These are phyloP conservation scores for Aethionema arabicum DNA, from an alignment of 345 rosid species.

Conservation along the genomic window DNA sequence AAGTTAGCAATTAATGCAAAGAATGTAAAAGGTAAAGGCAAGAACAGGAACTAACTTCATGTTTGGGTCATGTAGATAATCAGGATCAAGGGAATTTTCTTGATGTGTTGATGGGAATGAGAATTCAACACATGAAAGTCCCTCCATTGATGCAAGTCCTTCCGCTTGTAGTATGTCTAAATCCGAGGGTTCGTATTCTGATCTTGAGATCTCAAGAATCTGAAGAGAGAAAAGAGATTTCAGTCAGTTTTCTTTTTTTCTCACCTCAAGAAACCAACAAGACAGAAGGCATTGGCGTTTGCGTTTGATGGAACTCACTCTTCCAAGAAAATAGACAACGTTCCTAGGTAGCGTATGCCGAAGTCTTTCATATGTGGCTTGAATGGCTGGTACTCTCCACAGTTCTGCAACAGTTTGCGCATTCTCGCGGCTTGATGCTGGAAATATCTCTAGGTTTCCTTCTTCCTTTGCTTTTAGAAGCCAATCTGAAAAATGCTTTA, in stretches of 20 bases:
- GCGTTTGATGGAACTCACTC: conserved; percentile 48
- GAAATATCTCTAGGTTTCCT: conserved; percentile 76
- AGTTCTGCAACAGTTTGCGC: conserved; percentile 63
- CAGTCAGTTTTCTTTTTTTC: conserved; percentile 4
- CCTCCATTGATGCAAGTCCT: conserved; percentile 63
- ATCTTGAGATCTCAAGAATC: conserved; percentile 76
- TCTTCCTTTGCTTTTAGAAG: conserved; percentile 59
- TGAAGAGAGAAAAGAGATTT: conserved; percentile 31
- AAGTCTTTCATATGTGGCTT: conserved; percentile 75
- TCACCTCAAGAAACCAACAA: conserved; percentile 4
- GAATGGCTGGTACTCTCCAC: conserved; percentile 74
- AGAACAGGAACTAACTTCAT: conserved; percentile 46
- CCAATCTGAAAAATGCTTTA: conserved; percentile 73
- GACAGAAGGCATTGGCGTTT: background rate
- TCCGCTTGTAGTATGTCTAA: conserved; percentile 82
- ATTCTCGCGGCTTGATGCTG: conserved; percentile 59
- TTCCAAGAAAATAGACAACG: conserved; percentile 80
- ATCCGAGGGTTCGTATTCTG: conserved; percentile 73
- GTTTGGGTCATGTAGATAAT: conserved; percentile 47
- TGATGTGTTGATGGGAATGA: conserved; percentile 48
- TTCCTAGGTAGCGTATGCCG: conserved; percentile 62
- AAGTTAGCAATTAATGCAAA: background rate
- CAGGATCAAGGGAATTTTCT: conserved; percentile 35
- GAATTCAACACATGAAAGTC: conserved; percentile 75
- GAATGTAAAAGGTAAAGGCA: conserved; percentile 3